Evolutionary conservation across 2,329 filamentous ascomycete genomes (phyloP).

Genomic region (Tolypocladium ovalisporum): DNA sequence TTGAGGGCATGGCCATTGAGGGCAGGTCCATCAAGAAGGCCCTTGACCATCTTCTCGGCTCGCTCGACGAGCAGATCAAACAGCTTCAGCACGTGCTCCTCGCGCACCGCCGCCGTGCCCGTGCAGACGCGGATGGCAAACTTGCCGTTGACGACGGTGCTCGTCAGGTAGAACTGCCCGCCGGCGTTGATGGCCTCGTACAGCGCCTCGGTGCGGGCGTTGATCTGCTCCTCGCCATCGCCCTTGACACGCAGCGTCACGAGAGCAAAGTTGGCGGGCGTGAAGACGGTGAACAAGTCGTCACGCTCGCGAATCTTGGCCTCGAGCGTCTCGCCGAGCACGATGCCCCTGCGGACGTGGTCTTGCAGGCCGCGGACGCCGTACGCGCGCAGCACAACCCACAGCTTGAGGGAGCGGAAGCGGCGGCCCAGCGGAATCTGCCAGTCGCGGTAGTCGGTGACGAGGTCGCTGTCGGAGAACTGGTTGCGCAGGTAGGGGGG

Average conservation of each 20-base stretch:
- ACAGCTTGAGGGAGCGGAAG: conserved; percentile 84
- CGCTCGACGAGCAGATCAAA: conserved; percentile 62
- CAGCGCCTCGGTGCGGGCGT: conserved; percentile 60
- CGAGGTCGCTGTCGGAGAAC: conserved; percentile 69
- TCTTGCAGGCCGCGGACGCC: conserved; percentile 64
- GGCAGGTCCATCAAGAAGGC: neutral
- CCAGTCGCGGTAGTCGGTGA: conserved; percentile 96
- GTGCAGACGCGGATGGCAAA: conserved; percentile 78
- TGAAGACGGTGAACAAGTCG: conserved; percentile 69
- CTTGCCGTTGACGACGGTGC: conserved; percentile 58
- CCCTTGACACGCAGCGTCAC: conserved; percentile 58
- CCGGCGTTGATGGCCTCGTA: conserved; percentile 64
- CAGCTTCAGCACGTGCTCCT: conserved; percentile 62
- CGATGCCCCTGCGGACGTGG: conserved; percentile 61
- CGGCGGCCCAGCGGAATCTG: conserved; percentile 85
- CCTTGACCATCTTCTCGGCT: conserved; percentile 40
- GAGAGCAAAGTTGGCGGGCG: conserved; percentile 65
- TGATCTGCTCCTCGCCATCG: conserved; percentile 39
- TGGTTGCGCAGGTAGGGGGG: conserved; percentile 74
- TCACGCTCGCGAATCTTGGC: conserved; percentile 41
- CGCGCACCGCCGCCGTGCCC: conserved; percentile 51
- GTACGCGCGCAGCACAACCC: conserved; percentile 84
- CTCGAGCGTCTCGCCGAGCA: conserved; percentile 60
- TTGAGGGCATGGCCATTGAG: neutral
- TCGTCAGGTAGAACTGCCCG: conserved; percentile 76